Percentiles rank a stretch among this genome's conserved stretches.
Conservation (phyloP, 768 basidiomycete genomes). For the Termitomyces bulborhizus region DNA sequence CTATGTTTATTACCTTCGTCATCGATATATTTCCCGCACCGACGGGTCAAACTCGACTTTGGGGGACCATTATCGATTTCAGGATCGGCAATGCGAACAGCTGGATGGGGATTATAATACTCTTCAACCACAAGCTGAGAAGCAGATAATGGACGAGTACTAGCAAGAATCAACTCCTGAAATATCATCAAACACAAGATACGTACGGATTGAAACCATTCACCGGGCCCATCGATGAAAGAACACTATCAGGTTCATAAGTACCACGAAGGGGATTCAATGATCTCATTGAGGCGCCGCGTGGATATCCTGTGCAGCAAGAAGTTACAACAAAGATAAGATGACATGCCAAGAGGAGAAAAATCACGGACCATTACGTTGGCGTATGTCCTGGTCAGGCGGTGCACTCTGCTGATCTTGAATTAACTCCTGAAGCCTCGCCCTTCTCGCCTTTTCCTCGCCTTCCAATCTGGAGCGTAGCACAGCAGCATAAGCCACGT, state of each 20-base stretch:
- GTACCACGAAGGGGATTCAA: constrained; percentile 18
- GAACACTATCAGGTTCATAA: constrained; percentile 15
- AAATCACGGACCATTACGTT: constrained; percentile 36
- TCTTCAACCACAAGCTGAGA: constrained; percentile 26
- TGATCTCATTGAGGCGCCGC: constrained; percentile 13
- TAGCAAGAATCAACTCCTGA: not conserved
- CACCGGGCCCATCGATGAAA: constrained; percentile 9
- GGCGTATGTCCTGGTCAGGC: constrained; percentile 36
- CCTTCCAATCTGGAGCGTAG: constrained; percentile 50
- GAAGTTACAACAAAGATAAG: constrained; percentile 15
- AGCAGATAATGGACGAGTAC: not conserved
- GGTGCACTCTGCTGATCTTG: constrained; percentile 30
- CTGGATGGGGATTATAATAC: constrained; percentile 30
- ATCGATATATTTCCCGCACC: constrained; percentile 23
- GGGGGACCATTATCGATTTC: constrained; percentile 13
- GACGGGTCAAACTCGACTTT: constrained; percentile 20
- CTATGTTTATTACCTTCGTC: constrained; percentile 33
- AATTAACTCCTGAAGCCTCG: constrained; percentile 27
- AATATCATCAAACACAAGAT: not conserved
- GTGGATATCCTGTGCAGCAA: constrained; percentile 19
- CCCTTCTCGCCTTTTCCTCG: constrained; percentile 26
- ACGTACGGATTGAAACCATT: constrained; percentile 10
- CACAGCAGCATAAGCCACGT: constrained; percentile 79
- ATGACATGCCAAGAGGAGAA: constrained; percentile 15
- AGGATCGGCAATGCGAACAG: constrained; percentile 14